Evolutionary conservation across 192 early-diverging fungal species (phyloP).

Genomic region (Globomyces pollinis-pini): DNA sequence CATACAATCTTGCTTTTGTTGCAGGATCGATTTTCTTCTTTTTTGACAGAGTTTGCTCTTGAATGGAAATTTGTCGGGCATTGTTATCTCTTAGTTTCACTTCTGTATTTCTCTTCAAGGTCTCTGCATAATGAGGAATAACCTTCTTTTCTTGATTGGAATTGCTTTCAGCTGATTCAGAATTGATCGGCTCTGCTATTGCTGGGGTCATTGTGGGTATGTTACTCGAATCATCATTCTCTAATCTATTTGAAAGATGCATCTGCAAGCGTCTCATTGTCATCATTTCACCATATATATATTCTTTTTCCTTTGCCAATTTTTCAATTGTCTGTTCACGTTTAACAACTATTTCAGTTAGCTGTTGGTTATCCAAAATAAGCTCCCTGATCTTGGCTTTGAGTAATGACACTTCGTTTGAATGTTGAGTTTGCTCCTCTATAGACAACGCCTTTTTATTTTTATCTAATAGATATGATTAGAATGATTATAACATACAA

Average conservation of each 20-base stretch:
- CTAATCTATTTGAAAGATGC: constrained; percentile 12
- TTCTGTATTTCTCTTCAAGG: neutral
- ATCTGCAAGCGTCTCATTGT: constrained; percentile 13
- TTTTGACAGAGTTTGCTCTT: neutral
- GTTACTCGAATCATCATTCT: neutral
- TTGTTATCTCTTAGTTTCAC: constrained; percentile 31
- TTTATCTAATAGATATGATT: constrained; percentile 10
- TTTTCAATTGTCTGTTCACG: constrained; percentile 3
- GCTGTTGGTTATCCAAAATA: neutral
- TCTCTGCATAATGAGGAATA: neutral
- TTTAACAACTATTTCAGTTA: neutral
- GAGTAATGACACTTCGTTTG: constrained; percentile 5
- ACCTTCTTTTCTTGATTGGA: neutral
- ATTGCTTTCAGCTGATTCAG: neutral
- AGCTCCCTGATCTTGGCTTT: neutral
- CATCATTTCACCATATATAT: constrained; percentile 11
- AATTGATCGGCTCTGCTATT: neutral
- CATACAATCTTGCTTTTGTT: neutral
- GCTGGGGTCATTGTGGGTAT: constrained; percentile 1
- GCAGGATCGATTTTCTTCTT: neutral
- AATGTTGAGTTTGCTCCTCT: neutral
- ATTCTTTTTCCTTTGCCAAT: constrained; percentile 4
- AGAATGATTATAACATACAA: neutral
- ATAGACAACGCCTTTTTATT: neutral
- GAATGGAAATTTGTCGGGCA: neutral